Evolutionary conservation across 2,329 filamentous ascomycete genomes (phyloP).

Genomic region (Camillea tinctor): DNA sequence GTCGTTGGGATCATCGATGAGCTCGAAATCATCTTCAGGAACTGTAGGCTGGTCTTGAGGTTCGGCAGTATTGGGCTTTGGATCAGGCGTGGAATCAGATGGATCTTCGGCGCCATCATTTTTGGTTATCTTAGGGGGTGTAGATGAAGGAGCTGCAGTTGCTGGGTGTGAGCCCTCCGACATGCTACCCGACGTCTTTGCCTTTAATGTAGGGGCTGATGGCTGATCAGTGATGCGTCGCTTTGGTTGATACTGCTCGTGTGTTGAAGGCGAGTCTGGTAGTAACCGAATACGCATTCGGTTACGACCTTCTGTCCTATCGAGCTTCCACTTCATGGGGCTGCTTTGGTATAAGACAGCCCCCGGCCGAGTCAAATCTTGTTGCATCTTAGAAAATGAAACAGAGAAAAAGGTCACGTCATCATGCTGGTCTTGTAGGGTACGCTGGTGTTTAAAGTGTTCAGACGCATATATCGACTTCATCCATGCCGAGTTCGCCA

Average conservation of each 20-base stretch:
- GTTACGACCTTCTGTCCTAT: slow-evolving; percentile 92
- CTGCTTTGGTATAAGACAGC: slow-evolving; percentile 71
- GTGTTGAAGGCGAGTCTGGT: slow-evolving; percentile 67
- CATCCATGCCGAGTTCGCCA: slow-evolving; percentile 86
- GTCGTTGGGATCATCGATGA: slow-evolving; percentile 90
- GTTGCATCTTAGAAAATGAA: slow-evolving; percentile 74
- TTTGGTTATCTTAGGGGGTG: slow-evolving; percentile 18
- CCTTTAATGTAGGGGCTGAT: slow-evolving; percentile 35
- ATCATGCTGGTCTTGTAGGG: slow-evolving; percentile 90
- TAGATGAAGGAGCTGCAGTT: slow-evolving; percentile 17
- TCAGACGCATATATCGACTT: slow-evolving; percentile 94
- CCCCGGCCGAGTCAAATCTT: slow-evolving; percentile 74
- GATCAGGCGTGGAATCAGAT: slow-evolving; percentile 16
- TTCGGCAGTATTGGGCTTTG: slow-evolving; percentile 26
- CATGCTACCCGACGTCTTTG: slow-evolving; percentile 23
- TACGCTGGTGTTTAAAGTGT: slow-evolving; percentile 84
- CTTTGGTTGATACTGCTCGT: slow-evolving; percentile 82
- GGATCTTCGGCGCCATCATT: slow-evolving; percentile 21
- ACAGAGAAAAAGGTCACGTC: slow-evolving; percentile 75
- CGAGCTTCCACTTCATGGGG: slow-evolving; percentile 80
- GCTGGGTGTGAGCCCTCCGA: slow-evolving; percentile 13
- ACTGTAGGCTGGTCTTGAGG: slow-evolving; percentile 33
- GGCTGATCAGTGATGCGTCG: slow-evolving; percentile 55
- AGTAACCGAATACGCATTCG: slow-evolving; percentile 88
- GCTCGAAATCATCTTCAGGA: slow-evolving; percentile 89